These are phyloP conservation scores for Aspergillus pseudoglaucus DNA, from an alignment of 2,329 filamentous ascomycete species.

Conservation along the genomic window DNA sequence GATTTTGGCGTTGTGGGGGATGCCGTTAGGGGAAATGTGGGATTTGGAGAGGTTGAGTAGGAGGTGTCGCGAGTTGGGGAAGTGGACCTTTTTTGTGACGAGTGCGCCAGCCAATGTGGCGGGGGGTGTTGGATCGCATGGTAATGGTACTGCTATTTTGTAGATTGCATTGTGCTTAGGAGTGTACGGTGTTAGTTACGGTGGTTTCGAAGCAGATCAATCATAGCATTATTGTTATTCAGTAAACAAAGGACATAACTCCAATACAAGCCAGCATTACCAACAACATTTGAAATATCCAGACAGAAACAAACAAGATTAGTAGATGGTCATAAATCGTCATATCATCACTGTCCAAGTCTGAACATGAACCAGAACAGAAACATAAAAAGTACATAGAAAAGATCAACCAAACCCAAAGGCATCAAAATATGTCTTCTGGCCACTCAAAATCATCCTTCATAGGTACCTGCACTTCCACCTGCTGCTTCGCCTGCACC, in stretches of 20 bases:
- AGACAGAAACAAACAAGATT: neutral
- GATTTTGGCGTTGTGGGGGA: slow-evolving; percentile 39
- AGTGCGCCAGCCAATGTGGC: slow-evolving; percentile 37
- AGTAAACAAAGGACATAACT: neutral
- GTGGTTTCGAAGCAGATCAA: neutral
- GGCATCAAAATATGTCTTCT: slow-evolving; percentile 37
- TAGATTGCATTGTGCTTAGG: neutral
- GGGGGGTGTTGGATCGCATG: slow-evolving; percentile 29
- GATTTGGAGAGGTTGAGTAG: slow-evolving; percentile 34
- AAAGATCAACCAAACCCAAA: neutral
- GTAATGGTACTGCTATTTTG: slow-evolving; percentile 29
- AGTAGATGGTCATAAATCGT: neutral
- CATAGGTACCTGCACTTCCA: slow-evolving; percentile 2
- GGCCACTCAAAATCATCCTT: slow-evolving; percentile 34
- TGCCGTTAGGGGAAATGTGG: slow-evolving; percentile 42
- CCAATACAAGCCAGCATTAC: slow-evolving; percentile 1
- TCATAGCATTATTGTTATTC: neutral
- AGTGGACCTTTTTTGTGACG: slow-evolving; percentile 38
- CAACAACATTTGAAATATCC: neutral
- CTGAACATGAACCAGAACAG: neutral
- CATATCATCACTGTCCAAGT: neutral
- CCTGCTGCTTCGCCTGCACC: neutral
- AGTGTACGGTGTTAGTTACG: neutral
- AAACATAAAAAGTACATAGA: neutral
- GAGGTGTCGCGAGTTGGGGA: slow-evolving; percentile 29